Conservation (phyloP, 371 early-diverging fungal species). For the Amoeboradix gromovi region DNA sequence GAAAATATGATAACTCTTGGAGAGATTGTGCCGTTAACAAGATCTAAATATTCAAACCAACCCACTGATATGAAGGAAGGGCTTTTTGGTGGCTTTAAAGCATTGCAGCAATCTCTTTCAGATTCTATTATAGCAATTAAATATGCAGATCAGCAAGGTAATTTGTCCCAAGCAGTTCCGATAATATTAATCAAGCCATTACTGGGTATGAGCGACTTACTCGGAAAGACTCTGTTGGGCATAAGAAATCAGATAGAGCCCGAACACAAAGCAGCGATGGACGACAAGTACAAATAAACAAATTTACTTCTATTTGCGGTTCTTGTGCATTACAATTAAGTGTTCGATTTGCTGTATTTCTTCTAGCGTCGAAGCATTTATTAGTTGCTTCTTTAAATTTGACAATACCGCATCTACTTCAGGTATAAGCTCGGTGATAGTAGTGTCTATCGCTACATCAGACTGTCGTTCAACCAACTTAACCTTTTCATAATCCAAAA, state of each 20-base stretch:
- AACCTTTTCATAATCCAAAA: background rate
- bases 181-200: conserved; percentile 76
- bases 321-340: background rate
- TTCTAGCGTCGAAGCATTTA: background rate
- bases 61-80: conserved; percentile 59
- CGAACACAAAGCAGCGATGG: background rate
- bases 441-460: background rate
- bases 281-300: background rate
- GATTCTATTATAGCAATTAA: background rate
- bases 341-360: background rate
- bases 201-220: conserved; percentile 75
- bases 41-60: conserved; percentile 37
- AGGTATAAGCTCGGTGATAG: background rate
- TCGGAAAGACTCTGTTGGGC: conserved; percentile 66
- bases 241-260: conserved; percentile 8
- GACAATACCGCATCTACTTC: background rate
- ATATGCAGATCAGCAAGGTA: background rate
- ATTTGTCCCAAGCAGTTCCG: conserved; percentile 36
- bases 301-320: background rate
- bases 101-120: background rate
- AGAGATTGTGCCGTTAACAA: background rate
- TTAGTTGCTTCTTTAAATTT: background rate
- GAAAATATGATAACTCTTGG: conserved; percentile 34
- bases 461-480: background rate
- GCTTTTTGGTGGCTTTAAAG: conserved; percentile 13